Percentiles rank a stretch among this genome's conserved stretches.
phyloP scores from a whole-genome alignment of 345 rosid species.

The Mangifera indica region DNA sequence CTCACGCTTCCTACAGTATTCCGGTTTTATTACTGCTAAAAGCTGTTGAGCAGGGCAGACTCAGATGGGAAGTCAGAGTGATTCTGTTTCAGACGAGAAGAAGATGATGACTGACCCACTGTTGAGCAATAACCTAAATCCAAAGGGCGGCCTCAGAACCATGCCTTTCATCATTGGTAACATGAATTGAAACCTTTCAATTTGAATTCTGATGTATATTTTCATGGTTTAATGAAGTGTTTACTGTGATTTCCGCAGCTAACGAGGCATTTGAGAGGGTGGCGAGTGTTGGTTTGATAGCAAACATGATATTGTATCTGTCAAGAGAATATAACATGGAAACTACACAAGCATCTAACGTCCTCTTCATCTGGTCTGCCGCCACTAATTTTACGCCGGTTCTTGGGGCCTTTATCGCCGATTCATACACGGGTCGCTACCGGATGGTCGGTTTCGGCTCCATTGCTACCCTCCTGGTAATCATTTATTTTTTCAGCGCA shows the following conservation, averaged over 20 bases:
- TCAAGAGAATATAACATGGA: constrained; percentile 51
- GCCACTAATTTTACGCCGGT: constrained; percentile 51
- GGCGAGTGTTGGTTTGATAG: constrained; percentile 48
- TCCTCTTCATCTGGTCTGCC: constrained; percentile 59
- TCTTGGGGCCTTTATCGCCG: constrained; percentile 60
- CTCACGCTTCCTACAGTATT: too few species aligned
- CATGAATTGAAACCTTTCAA: neutral
- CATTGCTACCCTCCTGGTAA: constrained; percentile 47
- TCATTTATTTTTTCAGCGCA: neutral
- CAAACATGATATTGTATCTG: constrained; percentile 66
- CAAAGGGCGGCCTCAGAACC: constrained; percentile 49
- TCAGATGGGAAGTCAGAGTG: constrained; percentile 13
- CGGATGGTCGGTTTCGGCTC: constrained; percentile 53
- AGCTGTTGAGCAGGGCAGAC: neutral
- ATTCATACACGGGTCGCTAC: constrained; percentile 62
- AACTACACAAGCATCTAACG: constrained; percentile 39
- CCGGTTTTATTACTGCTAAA: too few species aligned
- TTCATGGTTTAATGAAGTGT: neutral
- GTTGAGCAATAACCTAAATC: constrained; percentile 1
- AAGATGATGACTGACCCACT: constrained; percentile 34
- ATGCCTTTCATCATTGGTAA: constrained; percentile 64
- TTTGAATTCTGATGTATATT: neutral
- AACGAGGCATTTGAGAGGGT: constrained; percentile 63
- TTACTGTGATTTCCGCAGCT: constrained; percentile 26
- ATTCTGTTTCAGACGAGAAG: neutral